These are phyloP conservation scores for Stylosanthes scabra DNA, from an alignment of 331 rosid species.

Conservation along the genomic window DNA sequence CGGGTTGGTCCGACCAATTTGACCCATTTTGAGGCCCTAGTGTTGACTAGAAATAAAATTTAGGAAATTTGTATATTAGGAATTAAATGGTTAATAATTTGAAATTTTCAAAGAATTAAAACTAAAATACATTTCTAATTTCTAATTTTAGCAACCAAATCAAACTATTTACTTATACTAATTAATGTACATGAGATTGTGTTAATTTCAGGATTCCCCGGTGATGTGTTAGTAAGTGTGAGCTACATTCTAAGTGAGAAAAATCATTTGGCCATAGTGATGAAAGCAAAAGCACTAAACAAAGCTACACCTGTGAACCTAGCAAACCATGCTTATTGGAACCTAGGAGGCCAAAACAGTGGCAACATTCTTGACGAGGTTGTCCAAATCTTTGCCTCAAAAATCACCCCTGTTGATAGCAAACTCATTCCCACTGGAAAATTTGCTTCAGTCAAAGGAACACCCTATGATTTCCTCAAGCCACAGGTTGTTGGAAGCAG, in stretches of 20 bases:
- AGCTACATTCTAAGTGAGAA: conserved; percentile 59
- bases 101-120: too few relatives aligned
- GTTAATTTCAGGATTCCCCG: conserved; percentile 78
- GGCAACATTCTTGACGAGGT: conserved; percentile 66
- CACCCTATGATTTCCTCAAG: conserved; percentile 79
- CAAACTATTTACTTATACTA: too few relatives aligned
- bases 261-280: conserved; percentile 49
- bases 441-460: conserved; percentile 64
- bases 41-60: too few relatives aligned
- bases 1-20: too few relatives aligned
- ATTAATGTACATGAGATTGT: background rate
- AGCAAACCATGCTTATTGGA: conserved; percentile 90
- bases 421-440: conserved; percentile 80
- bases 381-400: conserved; percentile 70
- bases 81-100: too few relatives aligned
- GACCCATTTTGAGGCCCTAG: too few relatives aligned
- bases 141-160: too few relatives aligned
- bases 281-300: conserved; percentile 81
- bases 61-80: too few relatives aligned
- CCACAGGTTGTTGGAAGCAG: conserved; percentile 63
- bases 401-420: conserved; percentile 60
- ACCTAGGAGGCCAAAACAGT: conserved; percentile 81
- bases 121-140: too few relatives aligned
- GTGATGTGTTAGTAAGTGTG: conserved; percentile 64
- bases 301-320: conserved; percentile 88